These are phyloP conservation scores for Boletus rex-veris DNA, from an alignment of 768 basidiomycete genomes.

Conservation along the genomic window DNA sequence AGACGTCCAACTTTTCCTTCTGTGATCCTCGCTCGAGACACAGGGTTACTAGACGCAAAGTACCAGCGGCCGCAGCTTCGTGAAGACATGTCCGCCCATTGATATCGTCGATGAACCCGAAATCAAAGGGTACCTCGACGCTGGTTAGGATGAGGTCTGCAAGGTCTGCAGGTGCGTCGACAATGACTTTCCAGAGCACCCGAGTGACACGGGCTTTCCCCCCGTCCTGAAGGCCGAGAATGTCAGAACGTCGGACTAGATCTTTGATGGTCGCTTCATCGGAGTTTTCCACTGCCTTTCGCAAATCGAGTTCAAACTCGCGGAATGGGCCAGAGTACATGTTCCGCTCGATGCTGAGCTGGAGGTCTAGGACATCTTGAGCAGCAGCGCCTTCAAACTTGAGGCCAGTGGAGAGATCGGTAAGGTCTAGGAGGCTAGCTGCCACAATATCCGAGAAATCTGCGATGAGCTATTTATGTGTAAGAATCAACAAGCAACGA, in stretches of 20 bases:
- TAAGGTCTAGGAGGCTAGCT: slow-evolving; percentile 74
- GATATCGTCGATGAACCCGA: slow-evolving; percentile 92
- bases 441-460: slow-evolving; percentile 92
- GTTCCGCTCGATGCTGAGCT: slow-evolving; percentile 61
- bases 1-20: slow-evolving; percentile 77
- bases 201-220: slow-evolving; percentile 73
- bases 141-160: slow-evolving; percentile 73
- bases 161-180: slow-evolving; percentile 72
- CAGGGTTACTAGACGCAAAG: slow-evolving; percentile 68
- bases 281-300: slow-evolving; percentile 64
- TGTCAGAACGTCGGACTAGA: slow-evolving; percentile 66
- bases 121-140: slow-evolving; percentile 73
- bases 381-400: slow-evolving; percentile 78
- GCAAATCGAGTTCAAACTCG: slow-evolving; percentile 86
- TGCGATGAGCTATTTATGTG: slow-evolving; percentile 70
- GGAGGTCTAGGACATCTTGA: slow-evolving; percentile 71
- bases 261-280: slow-evolving; percentile 63
- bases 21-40: slow-evolving; percentile 73
- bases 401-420: slow-evolving; percentile 69
- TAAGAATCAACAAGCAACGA: slow-evolving; percentile 7
- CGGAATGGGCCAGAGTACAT: slow-evolving; percentile 70
- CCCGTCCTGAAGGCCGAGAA: slow-evolving; percentile 56
- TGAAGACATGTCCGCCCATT: slow-evolving; percentile 93
- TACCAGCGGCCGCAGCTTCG: slow-evolving; percentile 86
- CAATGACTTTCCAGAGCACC: slow-evolving; percentile 91